phyloP scores from a whole-genome alignment of 768 basidiomycete genomes.

The Agrocybe chaxingu region DNA sequence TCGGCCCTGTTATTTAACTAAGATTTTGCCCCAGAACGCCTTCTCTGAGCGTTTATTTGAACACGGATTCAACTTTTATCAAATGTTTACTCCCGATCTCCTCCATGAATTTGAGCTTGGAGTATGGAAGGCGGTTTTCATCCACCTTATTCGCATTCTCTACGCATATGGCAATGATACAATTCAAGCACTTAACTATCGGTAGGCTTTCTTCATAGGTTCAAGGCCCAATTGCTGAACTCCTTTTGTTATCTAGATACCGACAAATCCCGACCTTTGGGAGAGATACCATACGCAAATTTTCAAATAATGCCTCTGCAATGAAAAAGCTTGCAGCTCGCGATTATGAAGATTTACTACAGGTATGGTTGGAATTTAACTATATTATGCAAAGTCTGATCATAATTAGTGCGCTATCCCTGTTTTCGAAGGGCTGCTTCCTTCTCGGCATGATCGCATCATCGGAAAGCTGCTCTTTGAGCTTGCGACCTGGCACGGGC shows the following conservation, averaged over 20 bases:
- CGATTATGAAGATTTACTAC: constrained; percentile 36
- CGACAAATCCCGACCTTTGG: constrained; percentile 22
- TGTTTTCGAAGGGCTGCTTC: constrained; percentile 32
- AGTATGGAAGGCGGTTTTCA: constrained; percentile 28
- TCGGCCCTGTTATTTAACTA: not conserved
- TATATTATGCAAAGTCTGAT: not conserved
- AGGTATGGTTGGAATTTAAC: constrained; percentile 18
- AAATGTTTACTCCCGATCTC: constrained; percentile 20
- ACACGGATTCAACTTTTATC: constrained; percentile 15
- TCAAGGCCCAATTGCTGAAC: not conserved
- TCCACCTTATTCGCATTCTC: constrained; percentile 28
- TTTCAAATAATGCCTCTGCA: constrained; percentile 25
- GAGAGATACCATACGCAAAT: constrained; percentile 23
- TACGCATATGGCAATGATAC: constrained; percentile 12
- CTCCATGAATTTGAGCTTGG: constrained; percentile 37
- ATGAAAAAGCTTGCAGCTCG: constrained; percentile 29
- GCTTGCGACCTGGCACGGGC: constrained; percentile 30
- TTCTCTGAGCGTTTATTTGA: constrained; percentile 17
- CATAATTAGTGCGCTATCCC: constrained; percentile 31
- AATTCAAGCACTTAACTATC: constrained; percentile 19
- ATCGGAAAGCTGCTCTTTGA: constrained; percentile 23
- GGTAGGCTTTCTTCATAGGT: constrained; percentile 15
- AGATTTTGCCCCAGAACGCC: constrained; percentile 21
- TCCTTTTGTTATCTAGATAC: constrained; percentile 13
- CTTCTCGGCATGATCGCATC: constrained; percentile 14